A percentile compares a stretch with the other conserved stretches of the same genome.
phyloP scores from a whole-genome alignment of 2,329 filamentous ascomycete genomes.

The Botrytis sinoallii region DNA sequence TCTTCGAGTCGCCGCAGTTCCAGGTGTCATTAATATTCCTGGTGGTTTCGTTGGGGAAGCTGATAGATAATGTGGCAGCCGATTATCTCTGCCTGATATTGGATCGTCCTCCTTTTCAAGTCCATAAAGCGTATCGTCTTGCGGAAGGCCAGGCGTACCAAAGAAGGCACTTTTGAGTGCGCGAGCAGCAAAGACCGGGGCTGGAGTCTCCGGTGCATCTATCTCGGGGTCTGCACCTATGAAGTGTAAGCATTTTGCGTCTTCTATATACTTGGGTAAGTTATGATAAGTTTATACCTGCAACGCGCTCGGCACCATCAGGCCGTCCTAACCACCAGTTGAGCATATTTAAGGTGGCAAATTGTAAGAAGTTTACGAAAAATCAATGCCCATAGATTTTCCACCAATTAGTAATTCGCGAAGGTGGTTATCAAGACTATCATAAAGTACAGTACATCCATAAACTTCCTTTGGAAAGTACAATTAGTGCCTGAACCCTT shows the following conservation, averaged over 20 bases:
- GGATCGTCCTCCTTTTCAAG: conserved; percentile 32
- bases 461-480: background rate
- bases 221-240: conserved; percentile 11
- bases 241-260: background rate
- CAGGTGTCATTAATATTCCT: conserved; percentile 63
- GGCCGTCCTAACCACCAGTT: conserved; percentile 37
- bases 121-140: conserved; percentile 38
- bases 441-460: background rate
- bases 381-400: background rate
- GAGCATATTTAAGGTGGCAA: conserved; percentile 30
- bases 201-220: conserved; percentile 62
- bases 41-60: conserved; percentile 36
- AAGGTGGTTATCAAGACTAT: background rate
- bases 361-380: background rate
- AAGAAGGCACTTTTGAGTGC: conserved; percentile 63
- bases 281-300: conserved; percentile 26
- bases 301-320: conserved; percentile 27
- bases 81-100: conserved; percentile 23
- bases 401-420: background rate
- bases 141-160: conserved; percentile 50
- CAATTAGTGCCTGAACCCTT: conserved; percentile 8
- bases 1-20: conserved; percentile 56
- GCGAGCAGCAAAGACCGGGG: conserved; percentile 63
- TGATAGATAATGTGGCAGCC: conserved; percentile 32
- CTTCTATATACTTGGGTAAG: background rate